Evolutionary conservation across 345 rosid species (phyloP), one percentile per base, ranked within the genome.

Genomic region (Clausena lansium): DNA sequence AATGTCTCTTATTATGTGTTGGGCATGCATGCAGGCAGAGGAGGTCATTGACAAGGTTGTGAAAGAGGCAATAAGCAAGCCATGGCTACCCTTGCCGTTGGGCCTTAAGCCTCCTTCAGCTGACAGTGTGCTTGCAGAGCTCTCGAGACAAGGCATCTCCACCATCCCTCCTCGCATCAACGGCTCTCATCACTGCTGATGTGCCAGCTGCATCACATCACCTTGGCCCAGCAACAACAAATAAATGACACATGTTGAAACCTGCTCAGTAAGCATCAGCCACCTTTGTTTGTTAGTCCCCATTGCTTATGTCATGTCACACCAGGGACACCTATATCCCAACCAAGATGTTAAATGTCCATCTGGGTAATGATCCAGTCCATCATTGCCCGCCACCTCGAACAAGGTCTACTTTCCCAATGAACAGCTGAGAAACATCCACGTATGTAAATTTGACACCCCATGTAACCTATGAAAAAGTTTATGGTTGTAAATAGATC

Each of bases 81-180:
- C 99, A 63, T 89, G 97, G 98, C 80, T 93, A 33, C 97, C 99
- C 15, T 79, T 92, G 81, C 99, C 99, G 3, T 74, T 96, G 28
- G 97, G 99, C 22, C 92, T 96, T 0, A 96, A 92, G 81, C 91
- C 97, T 20, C 98, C 99, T 9, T 81, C 98, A 3, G 84, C 91
- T 5, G 98, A 96, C 5, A 76, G 83, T 74, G 97, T 96, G 67
- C 86, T 94, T 4, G 88, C 91, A 6, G 99, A 96, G 85, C 95
- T 96, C 32, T 91, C 93, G 32, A 87, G 88, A 77, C 93, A 92
- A 88, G 97, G 97, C 59, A 88, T 96, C 81, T 82, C 87, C 60
- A 78, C 85, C 86, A 66, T 93, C 61, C 96, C 93, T 71, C 78
- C 91, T 69, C 83, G 41, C 69, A 64, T 76, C 80, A 80, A 82